Evolutionary conservation across 2,329 filamentous ascomycete species (phyloP), one percentile per base, ranked within the genome.

Genomic region (Sporothrix protearum): DNA sequence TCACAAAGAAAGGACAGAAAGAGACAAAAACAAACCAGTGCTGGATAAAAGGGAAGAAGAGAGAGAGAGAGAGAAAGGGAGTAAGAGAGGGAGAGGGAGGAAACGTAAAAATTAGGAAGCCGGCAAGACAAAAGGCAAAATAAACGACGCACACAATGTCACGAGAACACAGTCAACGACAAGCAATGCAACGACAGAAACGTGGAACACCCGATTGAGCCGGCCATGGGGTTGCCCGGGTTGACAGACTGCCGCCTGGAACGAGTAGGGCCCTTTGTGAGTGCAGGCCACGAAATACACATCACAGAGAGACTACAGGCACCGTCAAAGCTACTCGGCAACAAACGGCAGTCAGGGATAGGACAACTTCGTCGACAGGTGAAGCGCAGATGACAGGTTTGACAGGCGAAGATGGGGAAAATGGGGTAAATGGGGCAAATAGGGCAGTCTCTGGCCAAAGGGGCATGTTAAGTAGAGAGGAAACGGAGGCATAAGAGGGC

Each of bases 181-280:
- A 55, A 39, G 49, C 28, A 74, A 33, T 71, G 33, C 3, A 61
- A n/a, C 22, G 12, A 45, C 68, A 69, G 68, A 68, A 69, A 67
- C 57, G 59, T 49, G 39, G 57, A 71, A 22, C 25, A 5, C n/a
- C 59, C 36, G 12, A 49, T 2, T 33, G 45, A 42, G 57, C 68
- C 68, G 53, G 68, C 57, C 69, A 67, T 57, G 51, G 63, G 45
- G 47, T 51, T 71, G 70, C 57, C 66, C 69, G 69, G 73, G 39
- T 68, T 71, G 69, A 69, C 55, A 45, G 55, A 68, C 55, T 68
- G 68, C 53, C 70, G 63, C 51, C 47, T 68, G 22, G 69, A 59
- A 42, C 22, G 45, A 68, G 39, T 49, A 67, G 28, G n/a, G 33
- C 8, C 12, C 5, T 19, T 8, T n/a, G 33, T 25, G 22, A 28